Percentiles rank a stretch among this genome's conserved stretches.
These are phyloP conservation scores for Chaetoceros tenuissimus DNA, from an alignment of 108 stramenopile genomes.

Conservation along the genomic window DNA sequence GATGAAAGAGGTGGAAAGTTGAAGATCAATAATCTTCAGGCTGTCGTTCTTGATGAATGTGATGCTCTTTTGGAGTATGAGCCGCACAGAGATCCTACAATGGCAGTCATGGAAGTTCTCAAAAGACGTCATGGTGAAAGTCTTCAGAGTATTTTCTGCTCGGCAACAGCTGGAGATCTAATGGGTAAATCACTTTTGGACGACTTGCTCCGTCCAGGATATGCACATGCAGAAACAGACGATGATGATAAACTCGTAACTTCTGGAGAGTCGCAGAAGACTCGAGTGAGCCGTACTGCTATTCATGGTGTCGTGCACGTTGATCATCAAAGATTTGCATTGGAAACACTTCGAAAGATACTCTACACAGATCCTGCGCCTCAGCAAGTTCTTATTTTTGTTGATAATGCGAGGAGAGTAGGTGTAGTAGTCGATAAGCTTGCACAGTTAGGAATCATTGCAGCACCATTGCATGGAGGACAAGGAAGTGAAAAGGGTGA, in stretches of 20 bases:
- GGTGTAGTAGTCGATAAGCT: conserved; percentile 73
- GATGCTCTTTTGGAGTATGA: conserved; percentile 79
- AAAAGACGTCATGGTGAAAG: conserved; percentile 47
- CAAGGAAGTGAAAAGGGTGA: conserved; percentile 65
- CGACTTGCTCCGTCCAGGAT: conserved; percentile 54
- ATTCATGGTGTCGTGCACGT: conserved; percentile 78
- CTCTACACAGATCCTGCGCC: conserved; percentile 82
- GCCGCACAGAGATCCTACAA: conserved; percentile 69
- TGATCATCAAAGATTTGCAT: conserved; percentile 56
- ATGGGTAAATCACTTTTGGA: conserved; percentile 31
- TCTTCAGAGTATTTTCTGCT: conserved; percentile 58
- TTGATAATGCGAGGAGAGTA: conserved; percentile 68
- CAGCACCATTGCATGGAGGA: conserved; percentile 77
- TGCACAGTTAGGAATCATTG: conserved; percentile 66
- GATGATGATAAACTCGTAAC: conserved; percentile 56
- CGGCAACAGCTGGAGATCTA: conserved; percentile 80
- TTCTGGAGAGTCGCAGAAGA: conserved; percentile 10
- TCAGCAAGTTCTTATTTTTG: conserved; percentile 83
- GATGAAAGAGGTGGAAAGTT: conserved; percentile 66
- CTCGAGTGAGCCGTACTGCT: conserved; percentile 65
- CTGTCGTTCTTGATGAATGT: conserved; percentile 79
- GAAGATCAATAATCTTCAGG: conserved; percentile 49
- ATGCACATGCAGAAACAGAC: conserved; percentile 61
- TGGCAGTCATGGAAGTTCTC: conserved; percentile 49
- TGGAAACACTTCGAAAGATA: conserved; percentile 66